Evolutionary conservation across 805 yeast genomes (phyloP).

Genomic region (Saccharomycopsis fodiens): DNA sequence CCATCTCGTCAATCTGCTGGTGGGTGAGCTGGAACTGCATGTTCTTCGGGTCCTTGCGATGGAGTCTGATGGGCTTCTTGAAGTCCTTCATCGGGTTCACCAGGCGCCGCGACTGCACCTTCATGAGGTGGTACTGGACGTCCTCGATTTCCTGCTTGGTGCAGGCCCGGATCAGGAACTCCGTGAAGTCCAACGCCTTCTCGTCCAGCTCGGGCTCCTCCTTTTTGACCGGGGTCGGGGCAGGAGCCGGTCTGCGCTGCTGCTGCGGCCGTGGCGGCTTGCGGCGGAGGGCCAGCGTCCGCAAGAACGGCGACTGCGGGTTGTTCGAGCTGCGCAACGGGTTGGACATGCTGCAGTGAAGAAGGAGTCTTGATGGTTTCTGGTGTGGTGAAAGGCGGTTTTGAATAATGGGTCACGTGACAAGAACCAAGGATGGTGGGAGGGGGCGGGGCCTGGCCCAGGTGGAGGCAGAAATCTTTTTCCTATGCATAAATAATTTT

Average conservation of each 20-base stretch:
- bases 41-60: slow-evolving; percentile 89
- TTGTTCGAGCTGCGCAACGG: neutral
- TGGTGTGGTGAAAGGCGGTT: too few species aligned
- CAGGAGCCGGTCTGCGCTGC: neutral
- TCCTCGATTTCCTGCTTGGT: slow-evolving; percentile 63
- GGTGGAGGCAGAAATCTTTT: too few species aligned
- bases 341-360: too few species aligned
- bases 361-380: too few species aligned
- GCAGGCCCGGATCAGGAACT: slow-evolving; percentile 62
- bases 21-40: slow-evolving; percentile 79
- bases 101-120: slow-evolving; percentile 64
- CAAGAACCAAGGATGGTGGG: too few species aligned
- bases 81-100: slow-evolving; percentile 70
- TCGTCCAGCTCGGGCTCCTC: neutral
- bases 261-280: neutral
- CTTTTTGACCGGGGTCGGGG: neutral
- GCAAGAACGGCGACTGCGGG: neutral
- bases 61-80: slow-evolving; percentile 77
- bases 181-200: slow-evolving; percentile 7
- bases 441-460: too few species aligned
- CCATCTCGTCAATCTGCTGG: slow-evolving; percentile 56
- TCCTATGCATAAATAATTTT: too few species aligned
- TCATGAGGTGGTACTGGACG: slow-evolving; percentile 70
- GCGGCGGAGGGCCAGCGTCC: neutral
- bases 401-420: too few species aligned